Evolutionary conservation across 1,284 basidiomycete species (phyloP), one percentile per base, ranked within the genome.

Genomic region (Porogramme epimiltina): DNA sequence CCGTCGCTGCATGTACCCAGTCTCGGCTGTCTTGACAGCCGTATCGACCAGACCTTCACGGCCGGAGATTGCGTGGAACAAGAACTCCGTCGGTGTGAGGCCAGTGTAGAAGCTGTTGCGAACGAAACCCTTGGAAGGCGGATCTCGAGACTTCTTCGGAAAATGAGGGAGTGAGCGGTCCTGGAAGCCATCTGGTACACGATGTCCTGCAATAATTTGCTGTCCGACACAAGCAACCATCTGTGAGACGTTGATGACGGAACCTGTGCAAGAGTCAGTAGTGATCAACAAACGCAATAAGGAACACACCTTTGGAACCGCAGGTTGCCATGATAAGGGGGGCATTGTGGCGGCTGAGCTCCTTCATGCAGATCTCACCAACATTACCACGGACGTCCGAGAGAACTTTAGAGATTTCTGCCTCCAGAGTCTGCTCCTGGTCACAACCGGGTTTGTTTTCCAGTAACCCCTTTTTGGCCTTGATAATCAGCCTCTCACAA

Each of bases 151-250:
- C 73, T 97, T 98, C 74, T 99, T 99, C 24, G 90, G 92, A 73
- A 99, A 99, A 72, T 99, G 97, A 1, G 97, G 97, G 20, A 99
- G 79, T 1, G 97, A 98, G 42, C 97, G 92, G 73, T 99, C 97
- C 73, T 99, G 97, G 78, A 99, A 99, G 46, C 96, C 97, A 78
- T 99, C 93, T 1, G 95, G 95, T 6, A 99, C 95, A 85, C 97
- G 97, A 69, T 93, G 91, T 20, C 97, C 97, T 22, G 92, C 87
- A 61, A 99, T 99, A 71, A 99, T 98, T 68, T 99, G 97, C 69
- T 99, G 97, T 10, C 97, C 97, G 62, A 99, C 97, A 83, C 95
- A 98, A 61, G 97, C 97, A 52, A 99, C 97, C 97, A 99, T 99
- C 75, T 99, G 97, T 13, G 95, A 97, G 53, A 99, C 97, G 72